Evolutionary conservation across 805 yeast genomes (phyloP), one percentile per base, ranked within the genome.

Genomic region (Millerozyma acaciae): DNA sequence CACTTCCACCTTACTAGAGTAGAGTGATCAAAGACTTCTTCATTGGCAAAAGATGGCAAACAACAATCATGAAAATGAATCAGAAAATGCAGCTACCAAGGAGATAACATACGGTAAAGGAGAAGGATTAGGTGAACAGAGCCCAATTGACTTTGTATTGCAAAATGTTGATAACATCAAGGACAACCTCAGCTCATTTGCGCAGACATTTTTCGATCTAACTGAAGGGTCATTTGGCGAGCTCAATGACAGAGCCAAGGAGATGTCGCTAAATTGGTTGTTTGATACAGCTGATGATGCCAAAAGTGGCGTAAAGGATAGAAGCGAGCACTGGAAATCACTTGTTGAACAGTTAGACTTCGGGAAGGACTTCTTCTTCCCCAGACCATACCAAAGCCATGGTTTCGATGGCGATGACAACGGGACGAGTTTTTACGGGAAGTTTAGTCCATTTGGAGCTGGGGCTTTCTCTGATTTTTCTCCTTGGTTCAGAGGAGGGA

Each of bases 111-210:
- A 40, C 26, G 47, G 49, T 34, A 43, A 19, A 13, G 16, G 21
- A 3, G 32, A 28, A 4, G 21, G 24, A n/a, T 19, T 23, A 7
- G 26, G 13, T 23, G 13, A n/a, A 18, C 32, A 25, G 9, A 18
- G 47, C 16, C 55, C 55, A 10, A 37, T 51, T 28, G 59, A 55
- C 26, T 33, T 42, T 16, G 47, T 58, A 21, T 47, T 51, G 30
- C 40, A 43, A 13, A 42, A 42, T 18, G 44, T 60, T 22, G 50
- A 56, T 21, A 55, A 51, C 15, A 33, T 57, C 21, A 53, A 56
- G 28, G 41, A 43, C 20, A 44, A 44, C 21, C 35, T 61, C n/a
- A 47, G 53, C 9, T 45, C 49, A 6, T 38, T 57, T 13, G 47
- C 65, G 13, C 50, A 48, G 21, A 45, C 54, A 9, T 21, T 62